Base-by-base conservation (phyloP, 2,329 filamentous ascomycete genomes). In the Ophiostoma himal-ulmi region DNA sequence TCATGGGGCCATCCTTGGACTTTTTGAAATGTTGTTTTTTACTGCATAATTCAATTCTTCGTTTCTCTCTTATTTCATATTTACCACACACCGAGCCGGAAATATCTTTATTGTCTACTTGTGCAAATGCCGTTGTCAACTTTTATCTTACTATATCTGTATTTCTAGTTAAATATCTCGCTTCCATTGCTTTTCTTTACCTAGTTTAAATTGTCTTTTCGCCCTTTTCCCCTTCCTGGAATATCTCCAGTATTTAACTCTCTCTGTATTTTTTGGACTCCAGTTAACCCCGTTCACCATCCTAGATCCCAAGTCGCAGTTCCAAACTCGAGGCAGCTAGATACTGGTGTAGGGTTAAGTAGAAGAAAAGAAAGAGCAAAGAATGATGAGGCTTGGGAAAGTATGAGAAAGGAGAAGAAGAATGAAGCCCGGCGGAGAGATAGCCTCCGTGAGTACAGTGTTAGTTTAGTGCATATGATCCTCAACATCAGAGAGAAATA, bases 171-270 rank as follows among this genome's bases (percentile, higher is more conserved):
- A 8, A 11, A 14, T 26, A 11, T 30, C 57, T 62, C 57, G 57
- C 57, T 62, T 62, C 57, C 34, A 62, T 62, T 62, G 17, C 57
- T 62, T 62, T 20, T 62, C 57, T 62, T 57, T 34, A 20, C 57
- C 57, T 62, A 62, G 57, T 34, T 11, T 20, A 14, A 14, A 26
- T 5, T 62, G 57, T 14, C 22, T 30, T 14, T 26, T 62, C 5
- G 44, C 44, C 26, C 34, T 62, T 62, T 62, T 62, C 57, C 57
- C 14, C 17, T 62, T 62, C 57, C 26, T 62, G n/a, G n/a, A 26
- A 34, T 34, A 34, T 30, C 57, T 62, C 52, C n/a, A 48, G 8
- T 48, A 20, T n/a, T 48, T 48, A 20, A 20, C 17, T 48, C 3
- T 48, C 7, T 48, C 52, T 57, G 11, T 54, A 1, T 11, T 13